Conservation (phyloP, 352 stramenopile species). For the Phytophthora pisi region DNA sequence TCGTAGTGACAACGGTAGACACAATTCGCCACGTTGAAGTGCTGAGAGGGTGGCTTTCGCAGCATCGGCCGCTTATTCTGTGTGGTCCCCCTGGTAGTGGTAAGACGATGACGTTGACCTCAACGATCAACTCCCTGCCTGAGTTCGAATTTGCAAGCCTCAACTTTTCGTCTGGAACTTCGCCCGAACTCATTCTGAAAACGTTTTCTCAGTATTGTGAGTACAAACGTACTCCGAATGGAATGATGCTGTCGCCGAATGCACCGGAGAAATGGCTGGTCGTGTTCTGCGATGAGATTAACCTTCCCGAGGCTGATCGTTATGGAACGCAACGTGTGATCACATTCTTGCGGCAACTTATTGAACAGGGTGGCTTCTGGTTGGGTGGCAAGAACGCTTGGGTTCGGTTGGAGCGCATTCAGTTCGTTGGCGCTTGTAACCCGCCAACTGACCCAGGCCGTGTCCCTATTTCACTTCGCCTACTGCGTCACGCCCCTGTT, state of each 20-base stretch:
- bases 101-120: constrained; percentile 99
- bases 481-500: constrained; percentile 98
- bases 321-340: constrained; percentile 99
- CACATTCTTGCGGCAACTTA: constrained; percentile 98
- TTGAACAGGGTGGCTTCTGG: constrained; percentile 96
- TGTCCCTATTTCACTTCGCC: constrained; percentile 96
- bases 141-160: constrained; percentile 98
- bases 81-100: constrained; percentile 98
- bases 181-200: constrained; percentile 98
- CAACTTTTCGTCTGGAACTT: constrained; percentile 99
- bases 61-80: constrained; percentile 96
- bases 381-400: constrained; percentile 89
- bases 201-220: constrained; percentile 99
- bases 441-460: constrained; percentile 99
- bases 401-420: constrained; percentile 93
- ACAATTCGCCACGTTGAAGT: constrained; percentile 99
- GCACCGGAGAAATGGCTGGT: constrained; percentile 98
- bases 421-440: constrained; percentile 99
- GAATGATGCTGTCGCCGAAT: constrained; percentile 95
- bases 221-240: constrained; percentile 97
- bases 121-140: constrained; percentile 96
- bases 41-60: constrained; percentile 96
- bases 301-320: constrained; percentile 97
- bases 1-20: constrained; percentile 99
- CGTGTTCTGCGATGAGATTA: constrained; percentile 99